Base-by-base conservation (phyloP, 495 filamentous ascomycete species). In the Daldinia loculata region DNA sequence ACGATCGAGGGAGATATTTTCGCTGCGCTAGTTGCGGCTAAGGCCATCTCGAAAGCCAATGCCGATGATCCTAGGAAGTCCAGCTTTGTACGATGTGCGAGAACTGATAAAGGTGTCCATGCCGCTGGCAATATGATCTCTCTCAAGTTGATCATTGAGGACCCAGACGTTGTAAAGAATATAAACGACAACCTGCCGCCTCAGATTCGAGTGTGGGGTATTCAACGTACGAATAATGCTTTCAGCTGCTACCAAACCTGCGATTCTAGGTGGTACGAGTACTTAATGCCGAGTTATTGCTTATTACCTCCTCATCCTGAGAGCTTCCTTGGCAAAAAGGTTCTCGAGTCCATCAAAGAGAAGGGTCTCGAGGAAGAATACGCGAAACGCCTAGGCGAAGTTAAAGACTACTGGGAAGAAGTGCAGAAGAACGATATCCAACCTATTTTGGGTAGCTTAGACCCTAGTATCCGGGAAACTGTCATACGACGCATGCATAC, bases 1-100 rank as follows among this genome's bases (percentile, higher is more conserved):
- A 98, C 93, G 1, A 98, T 99, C 62, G 95, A 98, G 78, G 94
- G 95, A n/a, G 95, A 99, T 72, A 83, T 99, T 0, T 99, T 99
- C 76, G 85, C 88, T 14, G 95, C 96, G 12, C 91, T 99, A 62
- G 91, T 99, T 36, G 88, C 87, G 7, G 92, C 94, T 22, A 93
- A 94, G 22, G 94, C 95, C 67, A 95, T 99, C 66, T 97, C 95
- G 24, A 97, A 96, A 75, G 94, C 93, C 61, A 99, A 99, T 78
- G 95, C 95, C 6, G 86, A 95, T 59, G 95, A 99, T 76, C 95
- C 95, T 1, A 97, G 95, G 78, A 99, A 99, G 79, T 97, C 95
- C 6, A 92, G 93, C 15, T 87, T 99, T 56, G 91, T 96, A 24
- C 91, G 95, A 43, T 99, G 95, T 78, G 95, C 95, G 11, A 86